These are phyloP conservation scores for Pilaira anomala DNA, from an alignment of 192 early-diverging fungal species.

Conservation along the genomic window DNA sequence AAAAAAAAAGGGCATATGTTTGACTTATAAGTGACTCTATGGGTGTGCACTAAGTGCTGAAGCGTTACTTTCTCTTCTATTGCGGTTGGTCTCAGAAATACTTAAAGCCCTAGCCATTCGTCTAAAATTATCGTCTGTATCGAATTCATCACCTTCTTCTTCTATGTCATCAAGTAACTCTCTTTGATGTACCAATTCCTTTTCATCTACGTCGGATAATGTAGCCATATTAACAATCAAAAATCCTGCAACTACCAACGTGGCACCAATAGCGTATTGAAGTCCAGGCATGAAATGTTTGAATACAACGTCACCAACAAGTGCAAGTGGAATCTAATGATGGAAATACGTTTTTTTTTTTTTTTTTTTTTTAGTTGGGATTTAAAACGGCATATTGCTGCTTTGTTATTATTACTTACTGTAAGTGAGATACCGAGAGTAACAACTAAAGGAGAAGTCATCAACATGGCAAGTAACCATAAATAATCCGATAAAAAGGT, in stretches of 20 bases:
- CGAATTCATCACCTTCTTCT: background rate
- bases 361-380: background rate
- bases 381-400: background rate
- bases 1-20: slow-evolving; percentile 1
- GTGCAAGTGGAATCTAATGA: slow-evolving; percentile 56
- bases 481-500: slow-evolving; percentile 79
- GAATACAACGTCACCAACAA: slow-evolving; percentile 69
- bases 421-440: slow-evolving; percentile 77
- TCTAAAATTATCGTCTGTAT: background rate
- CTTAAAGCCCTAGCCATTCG: slow-evolving; percentile 6
- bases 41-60: slow-evolving; percentile 10
- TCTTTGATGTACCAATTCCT: slow-evolving; percentile 7
- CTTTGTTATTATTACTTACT: slow-evolving; percentile 42
- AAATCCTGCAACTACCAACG: slow-evolving; percentile 65
- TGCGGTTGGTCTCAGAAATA: background rate
- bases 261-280: slow-evolving; percentile 63
- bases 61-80: slow-evolving; percentile 13
- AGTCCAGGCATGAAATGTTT: slow-evolving; percentile 51
- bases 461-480: slow-evolving; percentile 73
- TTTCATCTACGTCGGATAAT: slow-evolving; percentile 34
- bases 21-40: background rate
- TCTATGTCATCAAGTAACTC: background rate
- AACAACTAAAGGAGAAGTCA: slow-evolving; percentile 80
- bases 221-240: slow-evolving; percentile 55
- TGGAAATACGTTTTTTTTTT: background rate